These are phyloP conservation scores for Purpureocillium takamizusanense DNA, from an alignment of 2,329 filamentous ascomycete species.

Conservation along the genomic window DNA sequence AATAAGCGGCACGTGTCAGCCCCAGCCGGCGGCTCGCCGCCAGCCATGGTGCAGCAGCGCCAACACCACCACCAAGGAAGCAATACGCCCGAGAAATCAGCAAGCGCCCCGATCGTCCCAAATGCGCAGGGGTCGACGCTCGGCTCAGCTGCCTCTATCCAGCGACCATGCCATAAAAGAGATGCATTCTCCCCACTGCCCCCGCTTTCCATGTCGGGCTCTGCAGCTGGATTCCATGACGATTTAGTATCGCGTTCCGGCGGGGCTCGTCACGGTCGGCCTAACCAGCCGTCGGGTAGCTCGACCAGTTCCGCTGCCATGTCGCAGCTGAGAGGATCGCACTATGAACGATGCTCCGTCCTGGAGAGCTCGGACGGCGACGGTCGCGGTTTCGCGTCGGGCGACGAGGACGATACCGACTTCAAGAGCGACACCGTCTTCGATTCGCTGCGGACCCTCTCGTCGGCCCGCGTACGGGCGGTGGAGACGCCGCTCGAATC, in stretches of 20 bases:
- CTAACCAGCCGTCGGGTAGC: slow-evolving; percentile 33
- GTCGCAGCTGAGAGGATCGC: slow-evolving; percentile 24
- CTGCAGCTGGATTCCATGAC: slow-evolving; percentile 42
- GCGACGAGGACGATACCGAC: slow-evolving; percentile 71
- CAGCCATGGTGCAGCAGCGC: slow-evolving; percentile 14
- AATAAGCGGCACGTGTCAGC: slow-evolving; percentile 46
- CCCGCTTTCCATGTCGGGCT: slow-evolving; percentile 41
- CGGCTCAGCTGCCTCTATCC: slow-evolving; percentile 10
- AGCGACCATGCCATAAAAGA: slow-evolving; percentile 24
- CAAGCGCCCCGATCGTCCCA: slow-evolving; percentile 5
- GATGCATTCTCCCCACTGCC: slow-evolving; percentile 48
- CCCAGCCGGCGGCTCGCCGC: slow-evolving; percentile 27
- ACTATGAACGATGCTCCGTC: slow-evolving; percentile 40
- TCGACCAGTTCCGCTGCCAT: slow-evolving; percentile 32
- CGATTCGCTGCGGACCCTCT: slow-evolving; percentile 66
- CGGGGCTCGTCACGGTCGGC: slow-evolving; percentile 26
- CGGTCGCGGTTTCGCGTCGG: slow-evolving; percentile 52
- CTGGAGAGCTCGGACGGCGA: slow-evolving; percentile 64
- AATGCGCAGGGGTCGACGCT: slow-evolving; percentile 8
- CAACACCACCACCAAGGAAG: slow-evolving; percentile 3
- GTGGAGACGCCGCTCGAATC: slow-evolving; percentile 66
- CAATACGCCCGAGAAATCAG: background rate
- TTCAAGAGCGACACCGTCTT: slow-evolving; percentile 69
- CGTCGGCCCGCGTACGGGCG: slow-evolving; percentile 56
- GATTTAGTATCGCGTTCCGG: slow-evolving; percentile 38